Evolutionary conservation across 2,329 filamentous ascomycete species (phyloP).

Genomic region (Ploettnerulaceae sp.): DNA sequence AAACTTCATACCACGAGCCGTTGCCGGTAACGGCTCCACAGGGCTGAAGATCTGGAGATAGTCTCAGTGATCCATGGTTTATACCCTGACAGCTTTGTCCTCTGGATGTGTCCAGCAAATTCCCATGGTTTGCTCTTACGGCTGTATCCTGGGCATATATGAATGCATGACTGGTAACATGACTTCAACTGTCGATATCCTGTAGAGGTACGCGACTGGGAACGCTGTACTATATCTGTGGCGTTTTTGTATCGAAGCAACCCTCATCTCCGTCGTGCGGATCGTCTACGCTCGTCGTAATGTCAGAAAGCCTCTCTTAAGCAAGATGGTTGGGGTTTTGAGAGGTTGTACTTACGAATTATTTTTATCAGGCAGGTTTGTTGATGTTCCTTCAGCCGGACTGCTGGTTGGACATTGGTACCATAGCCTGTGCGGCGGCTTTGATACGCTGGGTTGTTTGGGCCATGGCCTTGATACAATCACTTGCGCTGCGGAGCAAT

Average conservation of each 20-base stretch:
- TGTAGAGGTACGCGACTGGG: slow-evolving; percentile 19
- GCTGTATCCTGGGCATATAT: slow-evolving; percentile 19
- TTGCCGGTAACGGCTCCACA: no score
- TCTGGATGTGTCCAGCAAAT: slow-evolving; percentile 4
- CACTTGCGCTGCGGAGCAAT: slow-evolving; percentile 24
- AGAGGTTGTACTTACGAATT: slow-evolving; percentile 20
- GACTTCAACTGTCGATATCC: slow-evolving; percentile 27
- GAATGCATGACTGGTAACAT: slow-evolving; percentile 30
- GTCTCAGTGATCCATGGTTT: slow-evolving; percentile 11
- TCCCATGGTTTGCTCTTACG: slow-evolving; percentile 15
- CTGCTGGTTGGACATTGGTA: slow-evolving; percentile 19
- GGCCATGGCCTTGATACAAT: slow-evolving; percentile 32
- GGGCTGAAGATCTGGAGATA: slow-evolving; percentile 6
- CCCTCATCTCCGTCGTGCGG: slow-evolving; percentile 10
- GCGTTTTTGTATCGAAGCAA: slow-evolving; percentile 9
- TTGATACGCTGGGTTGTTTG: slow-evolving; percentile 28
- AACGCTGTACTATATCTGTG: slow-evolving; percentile 20
- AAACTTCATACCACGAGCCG: slow-evolving; percentile 1
- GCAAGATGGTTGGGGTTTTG: neutral
- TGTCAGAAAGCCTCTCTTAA: neutral
- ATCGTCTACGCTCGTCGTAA: neutral
- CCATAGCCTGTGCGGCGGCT: slow-evolving; percentile 19
- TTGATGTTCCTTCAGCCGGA: slow-evolving; percentile 25
- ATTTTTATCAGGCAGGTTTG: neutral
- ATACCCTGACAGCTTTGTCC: slow-evolving; percentile 4